phyloP scores from a whole-genome alignment of 192 early-diverging fungal species.

The Umbelopsis sp. region DNA sequence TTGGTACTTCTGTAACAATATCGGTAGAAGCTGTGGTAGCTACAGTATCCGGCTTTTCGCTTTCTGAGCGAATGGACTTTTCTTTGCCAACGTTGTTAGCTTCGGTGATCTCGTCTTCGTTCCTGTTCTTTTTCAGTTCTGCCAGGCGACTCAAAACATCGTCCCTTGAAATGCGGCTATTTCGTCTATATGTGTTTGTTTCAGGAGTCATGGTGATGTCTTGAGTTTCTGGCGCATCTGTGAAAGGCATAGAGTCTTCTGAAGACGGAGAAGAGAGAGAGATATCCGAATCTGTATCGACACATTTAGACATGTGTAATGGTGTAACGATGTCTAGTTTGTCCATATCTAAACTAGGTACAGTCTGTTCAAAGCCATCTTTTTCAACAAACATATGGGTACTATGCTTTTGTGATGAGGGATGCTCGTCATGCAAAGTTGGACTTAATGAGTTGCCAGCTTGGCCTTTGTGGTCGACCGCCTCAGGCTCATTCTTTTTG shows the following conservation, averaged over 20 bases:
- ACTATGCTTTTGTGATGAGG: too few species aligned
- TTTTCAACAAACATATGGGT: neutral
- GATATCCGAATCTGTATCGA: constrained; percentile 14
- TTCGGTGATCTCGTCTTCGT: neutral
- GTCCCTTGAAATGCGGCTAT: constrained; percentile 6
- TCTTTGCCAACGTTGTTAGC: neutral
- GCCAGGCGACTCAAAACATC: constrained; percentile 5
- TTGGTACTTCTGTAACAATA: too few species aligned
- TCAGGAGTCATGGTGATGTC: neutral
- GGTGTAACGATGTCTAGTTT: constrained; percentile 6
- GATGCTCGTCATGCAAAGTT: too few species aligned
- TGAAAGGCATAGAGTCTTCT: constrained; percentile 9
- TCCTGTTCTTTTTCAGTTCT: constrained; percentile 4
- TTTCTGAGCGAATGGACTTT: neutral
- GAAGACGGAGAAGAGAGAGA: constrained; percentile 10
- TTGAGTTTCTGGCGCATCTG: constrained; percentile 1
- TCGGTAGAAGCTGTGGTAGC: too few species aligned
- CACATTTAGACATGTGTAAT: neutral
- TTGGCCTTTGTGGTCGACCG: neutral
- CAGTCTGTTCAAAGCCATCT: neutral
- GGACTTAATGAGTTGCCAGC: too few species aligned
- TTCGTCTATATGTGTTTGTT: neutral
- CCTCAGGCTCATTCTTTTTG: neutral
- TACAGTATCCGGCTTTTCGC: neutral
- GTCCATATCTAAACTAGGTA: constrained; percentile 14